These are phyloP conservation scores for Evansstolkia leycettana DNA, from an alignment of 495 filamentous ascomycete genomes.

Conservation along the genomic window DNA sequence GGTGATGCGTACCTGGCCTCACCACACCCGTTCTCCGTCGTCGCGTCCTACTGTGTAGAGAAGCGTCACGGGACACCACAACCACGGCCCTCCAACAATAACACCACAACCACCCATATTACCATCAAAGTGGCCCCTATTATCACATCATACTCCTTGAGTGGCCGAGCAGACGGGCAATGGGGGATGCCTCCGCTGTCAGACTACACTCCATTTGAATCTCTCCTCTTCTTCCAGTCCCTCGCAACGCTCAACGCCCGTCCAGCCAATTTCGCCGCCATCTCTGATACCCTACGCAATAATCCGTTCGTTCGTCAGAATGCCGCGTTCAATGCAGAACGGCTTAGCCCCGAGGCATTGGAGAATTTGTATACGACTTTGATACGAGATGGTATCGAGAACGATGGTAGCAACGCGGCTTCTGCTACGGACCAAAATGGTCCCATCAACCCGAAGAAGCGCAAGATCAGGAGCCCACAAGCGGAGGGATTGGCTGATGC, in stretches of 20 bases:
- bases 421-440: conserved; percentile 15
- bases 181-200: conserved; percentile 45
- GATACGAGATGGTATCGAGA: conserved; percentile 54
- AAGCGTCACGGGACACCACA: not conserved
- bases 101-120: conserved; percentile 3
- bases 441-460: conserved; percentile 48
- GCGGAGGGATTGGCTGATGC: conserved; percentile 45
- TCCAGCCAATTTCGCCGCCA: conserved; percentile 51
- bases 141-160: conserved; percentile 20
- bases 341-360: conserved; percentile 67
- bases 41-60: not conserved
- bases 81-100: not conserved
- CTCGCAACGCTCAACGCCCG: conserved; percentile 55
- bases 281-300: conserved; percentile 61
- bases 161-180: conserved; percentile 33
- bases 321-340: conserved; percentile 54
- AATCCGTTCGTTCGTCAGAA: conserved; percentile 57
- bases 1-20: too few relatives aligned
- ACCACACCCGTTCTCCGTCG: not conserved
- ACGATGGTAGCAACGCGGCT: conserved; percentile 9
- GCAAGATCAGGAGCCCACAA: conserved; percentile 57
- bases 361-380: conserved; percentile 64
- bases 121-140: conserved; percentile 33
- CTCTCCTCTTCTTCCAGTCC: conserved; percentile 77
- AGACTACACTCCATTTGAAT: conserved; percentile 77